Base-by-base conservation (phyloP, 2,329 filamentous ascomycete genomes). In the Calonectria crousiana region DNA sequence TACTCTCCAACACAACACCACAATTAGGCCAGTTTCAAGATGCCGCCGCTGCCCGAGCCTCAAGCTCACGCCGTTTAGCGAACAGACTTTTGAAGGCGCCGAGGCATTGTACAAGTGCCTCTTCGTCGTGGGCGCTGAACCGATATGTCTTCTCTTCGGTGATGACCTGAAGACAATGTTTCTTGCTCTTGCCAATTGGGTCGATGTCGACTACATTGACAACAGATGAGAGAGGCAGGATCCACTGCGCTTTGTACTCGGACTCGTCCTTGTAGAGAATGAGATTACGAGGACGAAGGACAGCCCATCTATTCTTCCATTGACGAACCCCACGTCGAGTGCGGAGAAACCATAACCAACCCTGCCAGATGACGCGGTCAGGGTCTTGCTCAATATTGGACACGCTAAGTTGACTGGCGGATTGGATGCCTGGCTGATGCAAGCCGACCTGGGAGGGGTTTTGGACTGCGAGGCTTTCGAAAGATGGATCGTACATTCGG, bases 301-400 rank as follows among this genome's bases (percentile, higher is more conserved):
- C 97, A 16, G 94, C 94, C 97, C 97, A 98, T 73, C 95, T 90
- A 79, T 95, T 93, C 88, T 98, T 98, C 97, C 97, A 99, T 81
- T 98, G 94, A 60, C 94, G 92, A 69, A 99, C 89, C 11, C 95
- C 95, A 28, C 93, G 90, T 81, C 95, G 96, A 75, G 93, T 94
- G 80, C 95, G 95, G 71, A 98, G 90, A 75, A 95, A 92, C 84
- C 95, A 94, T 38, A 98, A 91, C 89, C 95, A 96, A 67, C 96
- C 96, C 82, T 98, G 95, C 90, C 95, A 98, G 56, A 98, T 91
- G n/a, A 98, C 93, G 32, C 96, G 93, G 83, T 98, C 96, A 0
- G 93, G 92, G 76, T 97, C 95, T 70, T 89, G 87, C 69, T 93
- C 89, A 51, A 88, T 78, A 73, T 77, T 79, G 30, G 76, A 84